Evolutionary conservation across 2,329 filamentous ascomycete genomes (phyloP).

Genomic region (Cadophora malorum): DNA sequence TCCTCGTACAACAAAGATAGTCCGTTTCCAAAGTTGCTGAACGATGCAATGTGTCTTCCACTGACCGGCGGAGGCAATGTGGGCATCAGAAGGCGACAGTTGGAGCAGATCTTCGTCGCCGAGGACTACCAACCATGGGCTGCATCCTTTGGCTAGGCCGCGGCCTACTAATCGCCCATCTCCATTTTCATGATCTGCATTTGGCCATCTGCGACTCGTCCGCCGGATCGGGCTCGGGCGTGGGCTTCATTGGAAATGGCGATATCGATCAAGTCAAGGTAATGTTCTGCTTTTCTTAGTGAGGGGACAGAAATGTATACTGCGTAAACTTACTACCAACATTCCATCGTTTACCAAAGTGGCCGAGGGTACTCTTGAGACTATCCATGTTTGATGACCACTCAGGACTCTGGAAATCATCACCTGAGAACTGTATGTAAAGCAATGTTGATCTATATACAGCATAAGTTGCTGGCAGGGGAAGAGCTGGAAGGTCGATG

Average conservation of each 20-base stretch:
- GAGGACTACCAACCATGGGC: slow-evolving; percentile 56
- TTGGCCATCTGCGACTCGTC: background rate
- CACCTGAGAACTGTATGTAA: slow-evolving; percentile 35
- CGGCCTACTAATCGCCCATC: slow-evolving; percentile 1
- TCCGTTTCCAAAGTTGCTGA: slow-evolving; percentile 52
- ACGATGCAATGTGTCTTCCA: slow-evolving; percentile 54
- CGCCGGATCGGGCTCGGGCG: background rate
- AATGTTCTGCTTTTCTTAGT: slow-evolving; percentile 28
- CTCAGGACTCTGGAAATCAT: slow-evolving; percentile 31
- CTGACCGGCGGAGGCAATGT: slow-evolving; percentile 62
- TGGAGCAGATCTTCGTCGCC: slow-evolving; percentile 53
- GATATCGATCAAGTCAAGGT: slow-evolving; percentile 27
- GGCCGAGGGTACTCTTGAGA: slow-evolving; percentile 32
- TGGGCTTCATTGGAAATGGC: slow-evolving; percentile 24
- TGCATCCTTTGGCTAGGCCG: slow-evolving; percentile 40
- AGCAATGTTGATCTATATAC: slow-evolving; percentile 34
- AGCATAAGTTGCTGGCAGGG: slow-evolving; percentile 34
- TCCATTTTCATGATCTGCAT: slow-evolving; percentile 23
- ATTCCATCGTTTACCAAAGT: slow-evolving; percentile 35
- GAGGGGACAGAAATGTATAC: background rate
- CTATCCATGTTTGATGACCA: slow-evolving; percentile 33
- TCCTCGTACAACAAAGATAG: slow-evolving; percentile 31
- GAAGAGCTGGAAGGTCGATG: slow-evolving; percentile 35
- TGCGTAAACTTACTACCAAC: slow-evolving; percentile 33
- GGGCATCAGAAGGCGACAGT: slow-evolving; percentile 55